Percentiles rank a stretch among this genome's conserved stretches.
Conservation (phyloP, 768 basidiomycete species). For the Serpula lacrymans region DNA sequence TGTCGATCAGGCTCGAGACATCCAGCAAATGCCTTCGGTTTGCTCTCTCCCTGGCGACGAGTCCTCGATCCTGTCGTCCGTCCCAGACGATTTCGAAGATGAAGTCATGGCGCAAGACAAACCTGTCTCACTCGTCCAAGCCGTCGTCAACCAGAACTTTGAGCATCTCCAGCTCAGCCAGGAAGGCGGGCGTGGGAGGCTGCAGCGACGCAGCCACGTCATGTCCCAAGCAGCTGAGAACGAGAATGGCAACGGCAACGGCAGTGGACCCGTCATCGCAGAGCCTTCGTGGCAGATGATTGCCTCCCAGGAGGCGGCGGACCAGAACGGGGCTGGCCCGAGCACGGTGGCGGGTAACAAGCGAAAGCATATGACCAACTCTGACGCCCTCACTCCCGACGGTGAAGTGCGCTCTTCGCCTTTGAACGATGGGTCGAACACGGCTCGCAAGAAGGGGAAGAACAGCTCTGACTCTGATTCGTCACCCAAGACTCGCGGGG, state of each 20-base stretch:
- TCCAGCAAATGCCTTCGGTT: conserved; percentile 6
- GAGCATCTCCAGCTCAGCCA: conserved; percentile 31
- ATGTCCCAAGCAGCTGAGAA: conserved; percentile 44
- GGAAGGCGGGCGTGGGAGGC: conserved; percentile 17
- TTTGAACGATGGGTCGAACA: conserved; percentile 3
- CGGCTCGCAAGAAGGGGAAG: conserved; percentile 22
- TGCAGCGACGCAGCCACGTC: conserved; percentile 49
- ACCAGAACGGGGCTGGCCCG: conserved; percentile 12
- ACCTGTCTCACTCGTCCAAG: conserved; percentile 12
- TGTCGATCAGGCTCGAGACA: conserved; percentile 2
- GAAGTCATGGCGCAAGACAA: conserved; percentile 13
- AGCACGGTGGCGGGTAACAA: conserved; percentile 27
- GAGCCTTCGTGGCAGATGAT: conserved; percentile 62
- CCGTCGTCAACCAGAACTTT: conserved; percentile 29
- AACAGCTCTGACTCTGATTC: conserved; percentile 14
- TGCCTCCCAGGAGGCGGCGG: conserved; percentile 7
- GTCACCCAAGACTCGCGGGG: conserved; percentile 2
- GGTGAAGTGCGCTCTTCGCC: conserved; percentile 10
- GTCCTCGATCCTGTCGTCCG: conserved; percentile 18
- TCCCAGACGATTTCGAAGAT: conserved; percentile 19
- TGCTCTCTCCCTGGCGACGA: conserved; percentile 8
- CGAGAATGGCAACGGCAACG: conserved; percentile 30
- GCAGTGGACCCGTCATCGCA: conserved; percentile 31
- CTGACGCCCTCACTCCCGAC: conserved; percentile 23
- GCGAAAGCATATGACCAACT: conserved; percentile 26